These are phyloP conservation scores for Inonotus hispidus DNA, from an alignment of 1,284 basidiomycete genomes.

Conservation along the genomic window DNA sequence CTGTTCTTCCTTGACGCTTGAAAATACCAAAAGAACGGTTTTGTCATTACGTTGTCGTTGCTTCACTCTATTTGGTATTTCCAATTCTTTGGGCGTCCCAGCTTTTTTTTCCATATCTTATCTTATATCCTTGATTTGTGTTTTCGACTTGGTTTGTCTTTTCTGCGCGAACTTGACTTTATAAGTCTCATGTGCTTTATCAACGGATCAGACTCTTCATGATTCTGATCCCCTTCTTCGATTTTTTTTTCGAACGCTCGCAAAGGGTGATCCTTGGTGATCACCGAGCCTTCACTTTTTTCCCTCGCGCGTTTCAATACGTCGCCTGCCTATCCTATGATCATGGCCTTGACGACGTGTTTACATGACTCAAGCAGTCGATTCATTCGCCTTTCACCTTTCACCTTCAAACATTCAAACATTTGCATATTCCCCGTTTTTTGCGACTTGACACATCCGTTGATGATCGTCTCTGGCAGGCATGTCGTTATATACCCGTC, in stretches of 20 bases:
- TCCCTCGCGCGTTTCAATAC: not conserved
- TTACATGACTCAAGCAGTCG: too few species aligned
- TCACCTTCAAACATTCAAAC: too few species aligned
- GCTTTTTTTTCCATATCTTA: too few species aligned
- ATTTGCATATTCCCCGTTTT: too few species aligned
- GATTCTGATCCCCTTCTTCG: not conserved
- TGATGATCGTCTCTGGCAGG: slow-evolving; percentile 5
- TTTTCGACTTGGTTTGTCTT: not conserved
- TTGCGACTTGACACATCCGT: not conserved
- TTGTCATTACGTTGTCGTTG: not conserved
- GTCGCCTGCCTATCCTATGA: too few species aligned
- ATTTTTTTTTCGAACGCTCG: not conserved
- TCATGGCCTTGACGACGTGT: too few species aligned
- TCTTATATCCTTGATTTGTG: not conserved
- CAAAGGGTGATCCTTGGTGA: not conserved
- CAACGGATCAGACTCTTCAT: not conserved
- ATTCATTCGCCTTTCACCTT: too few species aligned
- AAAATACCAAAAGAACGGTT: too few species aligned
- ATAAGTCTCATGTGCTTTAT: not conserved
- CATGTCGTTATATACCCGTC: slow-evolving; percentile 9
- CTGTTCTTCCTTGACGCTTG: not conserved
- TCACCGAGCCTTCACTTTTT: not conserved
- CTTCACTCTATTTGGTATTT: not conserved
- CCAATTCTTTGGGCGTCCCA: not conserved
- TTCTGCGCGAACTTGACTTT: not conserved